These are phyloP conservation scores for Trichothecium roseum DNA, from an alignment of 2,329 filamentous ascomycete genomes.

Conservation along the genomic window DNA sequence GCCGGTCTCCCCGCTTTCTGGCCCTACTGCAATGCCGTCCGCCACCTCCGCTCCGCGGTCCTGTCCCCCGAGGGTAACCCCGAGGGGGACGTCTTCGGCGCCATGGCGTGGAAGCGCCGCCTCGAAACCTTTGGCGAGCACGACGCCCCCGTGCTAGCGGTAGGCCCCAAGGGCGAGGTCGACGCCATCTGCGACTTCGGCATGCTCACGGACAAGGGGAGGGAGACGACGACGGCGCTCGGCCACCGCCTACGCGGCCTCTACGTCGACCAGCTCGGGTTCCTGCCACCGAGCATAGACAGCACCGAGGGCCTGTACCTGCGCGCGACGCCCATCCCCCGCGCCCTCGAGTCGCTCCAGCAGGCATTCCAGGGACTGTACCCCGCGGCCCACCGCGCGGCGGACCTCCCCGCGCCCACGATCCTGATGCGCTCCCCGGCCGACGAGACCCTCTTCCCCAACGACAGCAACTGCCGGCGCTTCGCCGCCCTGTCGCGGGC, in stretches of 20 bases:
- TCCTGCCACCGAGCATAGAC: conserved; percentile 50
- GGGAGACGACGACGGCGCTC: conserved; percentile 60
- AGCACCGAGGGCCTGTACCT: conserved; percentile 58
- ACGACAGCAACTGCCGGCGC: conserved; percentile 62
- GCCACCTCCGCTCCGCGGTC: conserved; percentile 50
- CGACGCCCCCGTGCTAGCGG: conserved; percentile 59
- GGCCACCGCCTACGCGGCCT: conserved; percentile 58
- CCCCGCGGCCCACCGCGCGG: conserved; percentile 36
- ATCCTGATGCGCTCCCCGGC: conserved; percentile 54
- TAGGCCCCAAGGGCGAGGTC: conserved; percentile 57
- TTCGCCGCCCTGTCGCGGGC: conserved; percentile 59
- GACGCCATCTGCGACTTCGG: conserved; percentile 73
- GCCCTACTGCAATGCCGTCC: conserved; percentile 80
- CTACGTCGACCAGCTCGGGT: conserved; percentile 65
- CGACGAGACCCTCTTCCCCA: conserved; percentile 74
- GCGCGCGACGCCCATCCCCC: conserved; percentile 62
- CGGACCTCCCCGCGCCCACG: conserved; percentile 47
- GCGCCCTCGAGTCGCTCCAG: conserved; percentile 68
- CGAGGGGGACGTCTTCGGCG: conserved; percentile 26
- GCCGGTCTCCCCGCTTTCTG: conserved; percentile 59
- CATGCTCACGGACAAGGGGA: conserved; percentile 66
- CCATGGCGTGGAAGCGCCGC: conserved; percentile 55
- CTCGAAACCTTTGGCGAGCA: conserved; percentile 71
- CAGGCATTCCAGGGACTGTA: conserved; percentile 69
- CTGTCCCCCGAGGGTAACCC: conserved; percentile 29